phyloP scores from a whole-genome alignment of 2,329 filamentous ascomycete species.

The Xylaria sp. region DNA sequence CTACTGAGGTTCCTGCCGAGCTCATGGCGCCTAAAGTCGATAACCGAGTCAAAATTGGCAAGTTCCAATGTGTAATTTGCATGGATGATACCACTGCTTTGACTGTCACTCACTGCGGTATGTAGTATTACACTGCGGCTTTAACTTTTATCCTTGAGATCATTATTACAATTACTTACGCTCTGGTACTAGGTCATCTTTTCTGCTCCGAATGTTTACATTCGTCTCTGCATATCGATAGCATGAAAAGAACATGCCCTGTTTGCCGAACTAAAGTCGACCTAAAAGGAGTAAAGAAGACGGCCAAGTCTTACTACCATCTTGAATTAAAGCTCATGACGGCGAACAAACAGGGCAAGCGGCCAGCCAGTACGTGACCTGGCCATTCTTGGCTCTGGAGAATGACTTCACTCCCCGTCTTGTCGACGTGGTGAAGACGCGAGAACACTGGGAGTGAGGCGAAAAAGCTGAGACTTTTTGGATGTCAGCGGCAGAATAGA shows the following conservation, averaged over 20 bases:
- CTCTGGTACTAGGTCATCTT: conserved; percentile 62
- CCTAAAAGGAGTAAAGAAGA: conserved; percentile 54
- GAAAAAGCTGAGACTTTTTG: not conserved
- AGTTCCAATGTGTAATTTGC: conserved; percentile 74
- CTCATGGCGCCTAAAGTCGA: conserved; percentile 59
- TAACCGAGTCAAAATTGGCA: conserved; percentile 62
- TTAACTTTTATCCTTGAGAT: conserved; percentile 1
- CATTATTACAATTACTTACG: conserved; percentile 14
- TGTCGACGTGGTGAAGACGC: conserved; percentile 42
- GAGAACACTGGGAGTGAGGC: conserved; percentile 15
- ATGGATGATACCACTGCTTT: conserved; percentile 69
- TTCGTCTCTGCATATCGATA: conserved; percentile 66
- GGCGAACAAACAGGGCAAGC: conserved; percentile 63
- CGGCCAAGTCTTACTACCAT: conserved; percentile 62
- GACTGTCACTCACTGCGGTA: conserved; percentile 75
- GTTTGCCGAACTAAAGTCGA: conserved; percentile 71
- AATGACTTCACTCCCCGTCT: conserved; percentile 10
- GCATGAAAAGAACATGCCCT: conserved; percentile 67
- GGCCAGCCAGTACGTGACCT: conserved; percentile 43
- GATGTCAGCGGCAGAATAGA: not conserved
- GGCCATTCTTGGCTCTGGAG: not conserved
- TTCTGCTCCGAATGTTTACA: conserved; percentile 73
- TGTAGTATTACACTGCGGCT: conserved; percentile 43
- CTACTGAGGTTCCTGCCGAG: conserved; percentile 56
- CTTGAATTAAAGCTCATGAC: conserved; percentile 73